phyloP scores from a whole-genome alignment of 2,329 filamentous ascomycete genomes.

The Botrytis paeoniae region DNA sequence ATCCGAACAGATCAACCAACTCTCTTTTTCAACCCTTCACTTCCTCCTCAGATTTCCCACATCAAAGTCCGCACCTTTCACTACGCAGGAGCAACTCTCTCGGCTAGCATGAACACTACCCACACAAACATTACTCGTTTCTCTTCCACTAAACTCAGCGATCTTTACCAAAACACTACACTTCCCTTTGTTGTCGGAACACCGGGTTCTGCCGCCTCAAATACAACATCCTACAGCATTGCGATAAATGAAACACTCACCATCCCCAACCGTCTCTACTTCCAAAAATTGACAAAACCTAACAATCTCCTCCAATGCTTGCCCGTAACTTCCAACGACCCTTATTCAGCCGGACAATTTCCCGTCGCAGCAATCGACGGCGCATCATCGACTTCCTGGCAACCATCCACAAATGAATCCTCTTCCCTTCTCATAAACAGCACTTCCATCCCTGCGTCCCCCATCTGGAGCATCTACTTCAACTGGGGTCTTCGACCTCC shows the following conservation, averaged over 20 bases:
- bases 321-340: conserved; percentile 47
- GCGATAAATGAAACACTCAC: conserved; percentile 49
- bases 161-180: conserved; percentile 52
- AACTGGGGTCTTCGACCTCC: conserved; percentile 60
- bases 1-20: conserved; percentile 57
- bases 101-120: conserved; percentile 58
- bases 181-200: conserved; percentile 59
- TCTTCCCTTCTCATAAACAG: conserved; percentile 57
- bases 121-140: conserved; percentile 61
- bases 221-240: conserved; percentile 47
- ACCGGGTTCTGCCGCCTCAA: conserved; percentile 39
- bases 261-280: conserved; percentile 57
- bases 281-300: conserved; percentile 50
- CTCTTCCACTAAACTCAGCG: conserved; percentile 47
- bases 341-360: conserved; percentile 63
- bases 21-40: conserved; percentile 60
- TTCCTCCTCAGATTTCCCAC: conserved; percentile 58
- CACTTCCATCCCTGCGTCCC: conserved; percentile 38
- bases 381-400: conserved; percentile 64
- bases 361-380: conserved; percentile 66
- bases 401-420: conserved; percentile 52
- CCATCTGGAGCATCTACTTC: conserved; percentile 51
- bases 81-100: conserved; percentile 63
- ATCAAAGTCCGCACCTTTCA: conserved; percentile 62
- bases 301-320: conserved; percentile 66